These are phyloP conservation scores for Lasiosphaeris hirsuta DNA, from an alignment of 495 filamentous ascomycete genomes.

Conservation along the genomic window DNA sequence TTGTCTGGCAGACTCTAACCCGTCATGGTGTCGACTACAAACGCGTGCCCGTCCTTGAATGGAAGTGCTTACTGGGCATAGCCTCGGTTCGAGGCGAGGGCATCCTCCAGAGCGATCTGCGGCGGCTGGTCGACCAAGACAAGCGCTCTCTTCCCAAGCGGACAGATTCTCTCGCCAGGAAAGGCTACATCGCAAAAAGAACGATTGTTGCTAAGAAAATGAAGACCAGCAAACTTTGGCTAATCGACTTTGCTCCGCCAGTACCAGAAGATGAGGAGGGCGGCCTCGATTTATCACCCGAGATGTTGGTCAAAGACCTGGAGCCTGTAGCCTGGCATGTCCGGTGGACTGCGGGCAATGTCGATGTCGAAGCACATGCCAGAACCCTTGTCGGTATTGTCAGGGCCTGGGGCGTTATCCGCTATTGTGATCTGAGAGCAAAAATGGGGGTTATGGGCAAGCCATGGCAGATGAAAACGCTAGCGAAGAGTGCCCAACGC, in stretches of 20 bases:
- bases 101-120: constrained; percentile 76
- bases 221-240: constrained; percentile 65
- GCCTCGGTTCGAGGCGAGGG: constrained; percentile 66
- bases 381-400: constrained; percentile 46
- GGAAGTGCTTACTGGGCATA: constrained; percentile 74
- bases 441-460: constrained; percentile 57
- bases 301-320: constrained; percentile 38
- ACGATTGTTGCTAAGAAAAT: constrained; percentile 59
- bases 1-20: constrained; percentile 71
- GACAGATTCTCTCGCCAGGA: constrained; percentile 67
- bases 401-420: constrained; percentile 46
- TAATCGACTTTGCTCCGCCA: constrained; percentile 56
- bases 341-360: constrained; percentile 50
- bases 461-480: constrained; percentile 61
- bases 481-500: constrained; percentile 65
- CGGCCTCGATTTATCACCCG: constrained; percentile 28
- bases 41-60: constrained; percentile 64
- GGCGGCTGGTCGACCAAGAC: constrained; percentile 73
- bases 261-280: constrained; percentile 34
- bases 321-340: constrained; percentile 44
- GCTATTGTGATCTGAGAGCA: constrained; percentile 58
- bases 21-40: constrained; percentile 75
- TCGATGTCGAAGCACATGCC: constrained; percentile 49
- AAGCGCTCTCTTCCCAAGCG: constrained; percentile 82
- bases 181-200: constrained; percentile 84